Evolutionary conservation across 2,329 filamentous ascomycete genomes (phyloP), one percentile per base, ranked within the genome.

Genomic region (Corinectria fuckeliana): DNA sequence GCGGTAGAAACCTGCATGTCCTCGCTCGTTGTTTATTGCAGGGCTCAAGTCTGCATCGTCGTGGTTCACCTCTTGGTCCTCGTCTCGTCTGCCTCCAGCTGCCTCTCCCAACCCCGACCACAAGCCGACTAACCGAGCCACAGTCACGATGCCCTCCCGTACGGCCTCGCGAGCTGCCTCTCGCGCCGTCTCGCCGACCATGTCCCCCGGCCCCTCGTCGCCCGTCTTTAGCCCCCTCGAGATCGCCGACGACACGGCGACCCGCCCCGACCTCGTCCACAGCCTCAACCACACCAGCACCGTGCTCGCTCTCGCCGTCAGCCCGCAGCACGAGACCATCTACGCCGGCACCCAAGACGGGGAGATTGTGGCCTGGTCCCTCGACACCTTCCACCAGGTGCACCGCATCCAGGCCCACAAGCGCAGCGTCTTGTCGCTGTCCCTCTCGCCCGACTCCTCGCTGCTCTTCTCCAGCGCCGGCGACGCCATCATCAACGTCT

Each of bases 311-410:
- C 84, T 99, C 56, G 91, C 89, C 4, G 87, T 97, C 21, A 93
- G 92, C 57, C 84, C 91, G 50, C 84, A 90, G 47, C 85, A 92
- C 64, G 85, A 90, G 50, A 89, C 88, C 72, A 90, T 99, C 53
- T 99, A 92, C 75, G 93, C 94, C 16, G 95, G 95, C 38, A 93
- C 95, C 1, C 93, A 97, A 74, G 91, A 92, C 63, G 95, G 95
- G 61, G 92, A 97, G 78, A 96, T 99, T 61, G 83, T 96, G 44
- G 89, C 93, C 42, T 99, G 93, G 91, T 93, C 91, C 3, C 84
- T 99, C 42, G 88, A 90, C 66, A 96, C 92, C 7, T 99, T 93
- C 74, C 89, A 96, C 75, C 88, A 90, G 50, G 85, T 91, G 25
- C 83, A 86, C 39, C 89, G 89, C 25, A 87, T 98, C 18, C 91